A percentile compares a stretch with the other conserved stretches of the same genome.
Conservation (phyloP, 805 yeast genomes). For the Ogataea chonburiensis region DNA sequence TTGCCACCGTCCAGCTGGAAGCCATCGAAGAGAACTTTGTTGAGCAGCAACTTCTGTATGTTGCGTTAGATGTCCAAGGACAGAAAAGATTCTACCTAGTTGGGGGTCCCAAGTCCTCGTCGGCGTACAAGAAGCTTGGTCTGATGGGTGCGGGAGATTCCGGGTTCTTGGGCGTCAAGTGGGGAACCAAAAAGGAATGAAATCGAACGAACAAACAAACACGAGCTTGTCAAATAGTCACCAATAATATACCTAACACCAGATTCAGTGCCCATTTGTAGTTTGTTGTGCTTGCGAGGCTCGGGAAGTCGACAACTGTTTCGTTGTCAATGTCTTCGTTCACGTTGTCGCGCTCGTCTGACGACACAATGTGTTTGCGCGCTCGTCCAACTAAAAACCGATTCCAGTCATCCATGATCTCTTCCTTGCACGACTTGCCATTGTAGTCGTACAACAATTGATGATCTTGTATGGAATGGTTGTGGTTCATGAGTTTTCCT, state of each 20-base stretch:
- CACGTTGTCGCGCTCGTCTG: constrained; percentile 17
- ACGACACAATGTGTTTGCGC: constrained; percentile 7
- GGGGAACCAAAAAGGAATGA: constrained; percentile 74
- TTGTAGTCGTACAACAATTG: constrained; percentile 21
- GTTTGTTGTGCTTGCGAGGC: neutral
- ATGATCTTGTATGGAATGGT: constrained; percentile 15
- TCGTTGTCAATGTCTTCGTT: constrained; percentile 19
- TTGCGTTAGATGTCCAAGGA: constrained; percentile 76
- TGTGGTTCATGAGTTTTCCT: constrained; percentile 17
- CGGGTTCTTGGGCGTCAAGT: constrained; percentile 77
- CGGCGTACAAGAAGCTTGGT: constrained; percentile 45
- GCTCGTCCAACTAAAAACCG: constrained; percentile 24
- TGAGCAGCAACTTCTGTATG: constrained; percentile 66
- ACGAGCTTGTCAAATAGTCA: constrained; percentile 8
- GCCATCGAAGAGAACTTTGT: constrained; percentile 68
- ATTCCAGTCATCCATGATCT: constrained; percentile 28
- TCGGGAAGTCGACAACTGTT: neutral
- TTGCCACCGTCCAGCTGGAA: constrained; percentile 76
- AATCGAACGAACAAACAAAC: constrained; percentile 1
- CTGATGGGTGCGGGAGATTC: constrained; percentile 39
- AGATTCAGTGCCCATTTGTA: constrained; percentile 2
- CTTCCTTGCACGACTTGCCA: constrained; percentile 27
- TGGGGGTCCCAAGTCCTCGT: constrained; percentile 50
- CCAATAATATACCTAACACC: neutral
- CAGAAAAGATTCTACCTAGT: constrained; percentile 65